Conservation (phyloP, 805 yeast species). For the Myxozyma neglecta region DNA sequence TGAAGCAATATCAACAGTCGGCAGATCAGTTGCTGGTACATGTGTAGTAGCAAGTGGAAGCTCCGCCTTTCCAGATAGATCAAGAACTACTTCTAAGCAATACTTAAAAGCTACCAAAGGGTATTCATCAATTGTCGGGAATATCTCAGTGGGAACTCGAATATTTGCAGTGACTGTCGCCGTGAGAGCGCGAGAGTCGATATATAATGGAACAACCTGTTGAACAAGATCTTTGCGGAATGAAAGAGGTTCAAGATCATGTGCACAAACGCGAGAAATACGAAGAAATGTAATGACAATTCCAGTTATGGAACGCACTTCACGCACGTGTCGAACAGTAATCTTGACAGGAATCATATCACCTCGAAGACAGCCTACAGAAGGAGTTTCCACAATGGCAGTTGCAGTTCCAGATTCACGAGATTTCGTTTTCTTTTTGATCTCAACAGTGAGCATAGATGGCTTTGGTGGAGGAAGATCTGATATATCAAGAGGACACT, state of each 20-base stretch:
- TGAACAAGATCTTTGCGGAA: constrained; percentile 84
- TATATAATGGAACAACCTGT: constrained; percentile 68
- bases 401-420: constrained; percentile 45
- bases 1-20: constrained; percentile 21
- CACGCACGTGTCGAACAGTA: constrained; percentile 65
- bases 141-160: constrained; percentile 78
- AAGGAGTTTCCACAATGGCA: constrained; percentile 49
- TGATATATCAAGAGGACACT: constrained; percentile 75
- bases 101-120: constrained; percentile 78
- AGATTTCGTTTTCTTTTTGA: constrained; percentile 42
- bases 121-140: constrained; percentile 77
- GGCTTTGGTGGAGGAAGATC: constrained; percentile 65
- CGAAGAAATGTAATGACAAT: constrained; percentile 77
- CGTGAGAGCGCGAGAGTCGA: constrained; percentile 64
- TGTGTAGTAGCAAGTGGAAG: constrained; percentile 37
- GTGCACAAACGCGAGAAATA: constrained; percentile 67
- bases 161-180: constrained; percentile 62
- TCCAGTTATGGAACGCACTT: constrained; percentile 68
- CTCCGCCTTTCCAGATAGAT: constrained; percentile 62
- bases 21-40: not conserved
- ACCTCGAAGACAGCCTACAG: constrained; percentile 74
- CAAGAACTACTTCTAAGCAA: constrained; percentile 79
- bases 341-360: constrained; percentile 75
- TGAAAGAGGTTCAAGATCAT: constrained; percentile 55
- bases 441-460: constrained; percentile 61